Evolutionary conservation across 179 eudicot species (phyloP).

Genomic region (Carnegiea gigantea): DNA sequence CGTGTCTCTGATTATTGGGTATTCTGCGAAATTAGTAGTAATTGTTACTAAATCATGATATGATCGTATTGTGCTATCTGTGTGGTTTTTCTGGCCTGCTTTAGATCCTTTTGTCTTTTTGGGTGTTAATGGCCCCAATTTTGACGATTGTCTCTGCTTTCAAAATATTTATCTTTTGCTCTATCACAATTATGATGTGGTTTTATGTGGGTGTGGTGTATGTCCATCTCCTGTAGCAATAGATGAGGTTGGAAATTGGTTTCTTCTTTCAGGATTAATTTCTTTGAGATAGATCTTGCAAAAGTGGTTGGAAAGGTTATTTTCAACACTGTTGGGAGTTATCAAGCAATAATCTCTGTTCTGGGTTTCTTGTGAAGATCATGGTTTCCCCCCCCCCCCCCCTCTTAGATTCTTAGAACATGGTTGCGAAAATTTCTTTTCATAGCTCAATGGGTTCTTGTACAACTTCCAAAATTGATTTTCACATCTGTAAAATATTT

Average conservation of each 20-base stretch:
- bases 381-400: too few species aligned
- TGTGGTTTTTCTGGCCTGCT: not conserved
- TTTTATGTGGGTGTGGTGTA: not conserved
- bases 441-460: not conserved
- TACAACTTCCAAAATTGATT: not conserved
- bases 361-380: not conserved
- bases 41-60: not conserved
- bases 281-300: not conserved
- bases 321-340: not conserved
- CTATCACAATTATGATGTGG: constrained; percentile 1
- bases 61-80: not conserved
- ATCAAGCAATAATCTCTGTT: not conserved
- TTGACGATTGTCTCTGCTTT: not conserved
- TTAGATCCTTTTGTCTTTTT: not conserved
- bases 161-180: not conserved
- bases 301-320: constrained; percentile 1
- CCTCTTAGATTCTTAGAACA: not conserved
- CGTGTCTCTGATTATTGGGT: too few species aligned
- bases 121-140: not conserved
- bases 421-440: not conserved
- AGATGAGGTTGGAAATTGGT: not conserved
- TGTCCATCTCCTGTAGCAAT: not conserved
- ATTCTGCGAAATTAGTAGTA: not conserved
- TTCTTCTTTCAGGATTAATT: not conserved
- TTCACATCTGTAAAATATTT: not conserved